Evolutionary conservation across 2,329 filamentous ascomycete genomes (phyloP), one percentile per base, ranked within the genome.

Genomic region (Xylariaceae sp.): DNA sequence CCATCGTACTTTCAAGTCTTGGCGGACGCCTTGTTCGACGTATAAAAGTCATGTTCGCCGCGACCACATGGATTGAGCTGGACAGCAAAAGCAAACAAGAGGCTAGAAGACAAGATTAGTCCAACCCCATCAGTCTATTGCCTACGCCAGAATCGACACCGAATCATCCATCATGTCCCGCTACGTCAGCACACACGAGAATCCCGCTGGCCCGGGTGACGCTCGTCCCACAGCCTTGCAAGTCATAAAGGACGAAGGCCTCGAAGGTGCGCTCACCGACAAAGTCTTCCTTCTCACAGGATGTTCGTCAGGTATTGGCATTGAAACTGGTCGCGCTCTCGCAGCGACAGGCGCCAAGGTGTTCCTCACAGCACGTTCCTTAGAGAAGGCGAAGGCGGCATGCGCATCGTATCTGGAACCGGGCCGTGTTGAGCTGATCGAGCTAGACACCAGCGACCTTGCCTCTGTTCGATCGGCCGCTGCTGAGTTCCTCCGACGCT

Each of bases 151-250:
- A 38, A 38, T 38, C 34, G 5, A 14, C 34, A 38, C 13, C 34
- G 16, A 14, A 16, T 38, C 34, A 13, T 13, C 34, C 4, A 43
- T n/a, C 41, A n/a, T 43, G 14, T n/a, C 43, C 17, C 43, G 11
- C 43, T 45, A 45, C 28, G 43, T 18, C 28, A 28, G 31, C 6
- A 11, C 13, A 10, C 28, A 45, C 43, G 31, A 45, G 28, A n/a
- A 3, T 14, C 43, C 28, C 18, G 46, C 46, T 31, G 69, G 69
- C 6, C 60, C 67, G 10, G 68, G 68, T 18, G 70, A 72, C 57
- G 57, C 59, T 18, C 67, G 68, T 11, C 69, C 69, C 3, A 71
- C 69, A 3, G 69, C 69, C 6, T 40, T 65, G 11, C 63, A 70
- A 51, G 66, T 72, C 44, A 54, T 72, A 42, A 38, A 64, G 40